These are phyloP conservation scores for Leccinum rimulosum DNA, from an alignment of 768 basidiomycete genomes.

Conservation along the genomic window DNA sequence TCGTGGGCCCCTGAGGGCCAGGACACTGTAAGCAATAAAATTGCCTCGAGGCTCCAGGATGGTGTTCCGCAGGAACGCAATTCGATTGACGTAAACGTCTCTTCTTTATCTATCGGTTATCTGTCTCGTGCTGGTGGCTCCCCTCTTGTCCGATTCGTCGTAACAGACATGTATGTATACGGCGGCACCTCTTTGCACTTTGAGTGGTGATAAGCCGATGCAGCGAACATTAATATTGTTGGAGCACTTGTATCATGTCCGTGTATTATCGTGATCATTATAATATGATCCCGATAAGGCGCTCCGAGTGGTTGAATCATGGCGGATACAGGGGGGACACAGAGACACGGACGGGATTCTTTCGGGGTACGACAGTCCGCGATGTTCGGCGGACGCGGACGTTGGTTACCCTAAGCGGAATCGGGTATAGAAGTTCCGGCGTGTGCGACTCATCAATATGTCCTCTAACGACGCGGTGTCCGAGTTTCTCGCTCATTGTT, in stretches of 20 bases:
- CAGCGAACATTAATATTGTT: background rate
- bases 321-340: conserved; percentile 7
- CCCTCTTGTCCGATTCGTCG: background rate
- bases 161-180: background rate
- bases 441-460: background rate
- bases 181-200: background rate
- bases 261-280: background rate
- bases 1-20: conserved; percentile 7
- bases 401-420: background rate
- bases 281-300: background rate
- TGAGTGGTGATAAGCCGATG: conserved; percentile 13
- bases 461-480: background rate
- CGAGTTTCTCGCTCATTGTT: background rate
- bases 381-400: background rate
- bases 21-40: conserved; percentile 1
- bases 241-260: background rate
- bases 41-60: conserved; percentile 17
- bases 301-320: conserved; percentile 4
- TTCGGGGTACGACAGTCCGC: background rate
- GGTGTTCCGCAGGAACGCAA: background rate
- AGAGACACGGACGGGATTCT: background rate
- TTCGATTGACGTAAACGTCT: conserved; percentile 12
- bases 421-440: background rate
- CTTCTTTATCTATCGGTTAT: conserved; percentile 8
- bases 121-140: background rate